Conservation (phyloP, 768 basidiomycete genomes). For the Calocybe cyanea region DNA sequence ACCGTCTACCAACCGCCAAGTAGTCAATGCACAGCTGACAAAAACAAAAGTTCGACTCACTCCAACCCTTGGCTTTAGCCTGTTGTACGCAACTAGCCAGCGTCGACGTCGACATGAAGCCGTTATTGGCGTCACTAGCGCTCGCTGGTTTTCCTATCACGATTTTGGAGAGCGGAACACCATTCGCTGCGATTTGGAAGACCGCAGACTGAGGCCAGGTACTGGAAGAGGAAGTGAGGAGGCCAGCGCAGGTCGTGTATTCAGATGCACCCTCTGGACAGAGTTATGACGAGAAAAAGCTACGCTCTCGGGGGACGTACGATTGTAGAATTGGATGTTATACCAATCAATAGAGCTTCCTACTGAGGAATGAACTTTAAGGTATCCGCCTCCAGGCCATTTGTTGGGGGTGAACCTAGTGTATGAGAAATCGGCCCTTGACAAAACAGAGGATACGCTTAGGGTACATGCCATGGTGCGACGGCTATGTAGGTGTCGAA, state of each 20-base stretch:
- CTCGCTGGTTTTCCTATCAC: slow-evolving; percentile 74
- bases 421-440: not conserved
- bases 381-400: slow-evolving; percentile 51
- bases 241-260: slow-evolving; percentile 59
- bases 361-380: slow-evolving; percentile 47
- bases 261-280: slow-evolving; percentile 53
- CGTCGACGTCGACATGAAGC: slow-evolving; percentile 55
- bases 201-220: slow-evolving; percentile 60
- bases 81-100: slow-evolving; percentile 57
- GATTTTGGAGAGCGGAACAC: slow-evolving; percentile 58
- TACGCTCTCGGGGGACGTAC: slow-evolving; percentile 22
- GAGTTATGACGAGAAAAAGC: slow-evolving; percentile 1
- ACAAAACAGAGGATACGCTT: too few relatives aligned
- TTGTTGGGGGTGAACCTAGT: slow-evolving; percentile 38
- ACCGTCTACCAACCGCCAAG: slow-evolving; percentile 21
- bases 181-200: slow-evolving; percentile 56
- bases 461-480: slow-evolving; percentile 37
- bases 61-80: slow-evolving; percentile 65
- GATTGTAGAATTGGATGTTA: slow-evolving; percentile 50
- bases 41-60: slow-evolving; percentile 34
- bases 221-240: slow-evolving; percentile 55
- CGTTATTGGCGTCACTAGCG: slow-evolving; percentile 49
- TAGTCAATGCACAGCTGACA: not conserved
- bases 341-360: slow-evolving; percentile 66
- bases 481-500: slow-evolving; percentile 32